phyloP scores from a whole-genome alignment of 1,284 basidiomycete species.

The Rhizoctonia solani region DNA sequence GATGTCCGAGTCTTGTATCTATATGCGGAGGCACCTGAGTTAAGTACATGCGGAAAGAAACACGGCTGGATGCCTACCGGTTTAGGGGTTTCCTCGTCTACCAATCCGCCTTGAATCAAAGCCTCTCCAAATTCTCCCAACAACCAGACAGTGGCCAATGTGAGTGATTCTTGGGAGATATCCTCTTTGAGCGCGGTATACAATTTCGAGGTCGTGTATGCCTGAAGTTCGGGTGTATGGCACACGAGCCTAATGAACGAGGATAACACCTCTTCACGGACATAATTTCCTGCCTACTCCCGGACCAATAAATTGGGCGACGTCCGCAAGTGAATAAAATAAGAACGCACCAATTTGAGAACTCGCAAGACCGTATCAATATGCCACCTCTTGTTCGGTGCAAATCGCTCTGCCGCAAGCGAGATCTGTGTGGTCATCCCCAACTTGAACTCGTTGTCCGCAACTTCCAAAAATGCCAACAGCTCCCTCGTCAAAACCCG shows the following conservation, averaged over 20 bases:
- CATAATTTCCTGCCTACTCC: slow-evolving; percentile 92
- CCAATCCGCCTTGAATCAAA: slow-evolving; percentile 84
- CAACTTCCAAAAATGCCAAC: slow-evolving; percentile 94
- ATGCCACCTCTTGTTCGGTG: slow-evolving; percentile 98
- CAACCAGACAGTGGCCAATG: slow-evolving; percentile 92
- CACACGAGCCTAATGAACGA: slow-evolving; percentile 95
- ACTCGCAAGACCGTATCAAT: slow-evolving; percentile 96
- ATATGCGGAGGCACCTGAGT: slow-evolving; percentile 11
- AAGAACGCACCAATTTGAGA: slow-evolving; percentile 76
- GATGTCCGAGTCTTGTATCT: slow-evolving; percentile 81
- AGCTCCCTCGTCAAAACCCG: slow-evolving; percentile 91
- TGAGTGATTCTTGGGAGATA: slow-evolving; percentile 95
- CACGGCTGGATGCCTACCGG: slow-evolving; percentile 54
- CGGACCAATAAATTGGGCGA: slow-evolving; percentile 1
- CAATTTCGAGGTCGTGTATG: slow-evolving; percentile 92
- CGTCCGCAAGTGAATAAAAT: not conserved
- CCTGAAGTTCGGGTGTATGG: slow-evolving; percentile 96
- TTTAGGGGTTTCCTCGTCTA: slow-evolving; percentile 83
- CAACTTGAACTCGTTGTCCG: slow-evolving; percentile 98
- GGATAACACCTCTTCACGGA: slow-evolving; percentile 94
- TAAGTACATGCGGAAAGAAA: not conserved
- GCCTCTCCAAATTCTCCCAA: slow-evolving; percentile 97
- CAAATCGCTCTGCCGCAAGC: slow-evolving; percentile 93
- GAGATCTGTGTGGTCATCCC: slow-evolving; percentile 98
- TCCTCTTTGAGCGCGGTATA: slow-evolving; percentile 88